Percentiles rank a stretch among this genome's conserved stretches.
Evolutionary conservation across 1,284 basidiomycete genomes (phyloP).

Genomic region (Cerrena zonata): DNA sequence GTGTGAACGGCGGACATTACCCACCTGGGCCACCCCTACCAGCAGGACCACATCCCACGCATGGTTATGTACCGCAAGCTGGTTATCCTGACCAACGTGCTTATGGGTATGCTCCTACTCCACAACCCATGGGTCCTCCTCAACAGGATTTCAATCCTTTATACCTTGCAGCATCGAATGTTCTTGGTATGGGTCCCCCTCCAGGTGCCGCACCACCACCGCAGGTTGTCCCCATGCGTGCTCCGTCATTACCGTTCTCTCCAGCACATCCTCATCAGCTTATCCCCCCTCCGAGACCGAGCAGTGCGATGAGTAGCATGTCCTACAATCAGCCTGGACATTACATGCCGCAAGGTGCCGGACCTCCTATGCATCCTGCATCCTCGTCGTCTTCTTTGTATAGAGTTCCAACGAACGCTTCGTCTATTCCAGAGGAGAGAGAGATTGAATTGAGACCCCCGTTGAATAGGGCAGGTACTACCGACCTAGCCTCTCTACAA

Average conservation of each 20-base stretch:
- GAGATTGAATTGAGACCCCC: constrained; percentile 56
- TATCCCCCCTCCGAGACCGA: constrained; percentile 4
- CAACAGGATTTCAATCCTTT: constrained; percentile 47
- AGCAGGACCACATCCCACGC: neutral
- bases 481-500: constrained; percentile 53
- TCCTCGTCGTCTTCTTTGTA: constrained; percentile 1
- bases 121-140: constrained; percentile 21
- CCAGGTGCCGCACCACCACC: constrained; percentile 25
- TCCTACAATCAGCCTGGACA: constrained; percentile 17
- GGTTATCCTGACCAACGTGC: constrained; percentile 7
- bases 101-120: constrained; percentile 12
- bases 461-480: constrained; percentile 52
- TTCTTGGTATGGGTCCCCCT: constrained; percentile 70
- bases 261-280: neutral
- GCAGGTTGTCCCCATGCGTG: constrained; percentile 9
- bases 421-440: constrained; percentile 20
- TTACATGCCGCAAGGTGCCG: constrained; percentile 17
- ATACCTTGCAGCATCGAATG: constrained; percentile 72
- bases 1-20: constrained; percentile 3
- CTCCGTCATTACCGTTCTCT: neutral
- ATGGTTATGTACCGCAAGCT: constrained; percentile 4
- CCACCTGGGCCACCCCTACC: constrained; percentile 9
- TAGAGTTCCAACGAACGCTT: constrained; percentile 15
- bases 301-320: neutral
- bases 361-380: constrained; percentile 9